Percentiles rank a stretch among this genome's conserved stretches.
Evolutionary conservation across 371 early-diverging fungal species (phyloP).

Genomic region (Mucor saturninus): DNA sequence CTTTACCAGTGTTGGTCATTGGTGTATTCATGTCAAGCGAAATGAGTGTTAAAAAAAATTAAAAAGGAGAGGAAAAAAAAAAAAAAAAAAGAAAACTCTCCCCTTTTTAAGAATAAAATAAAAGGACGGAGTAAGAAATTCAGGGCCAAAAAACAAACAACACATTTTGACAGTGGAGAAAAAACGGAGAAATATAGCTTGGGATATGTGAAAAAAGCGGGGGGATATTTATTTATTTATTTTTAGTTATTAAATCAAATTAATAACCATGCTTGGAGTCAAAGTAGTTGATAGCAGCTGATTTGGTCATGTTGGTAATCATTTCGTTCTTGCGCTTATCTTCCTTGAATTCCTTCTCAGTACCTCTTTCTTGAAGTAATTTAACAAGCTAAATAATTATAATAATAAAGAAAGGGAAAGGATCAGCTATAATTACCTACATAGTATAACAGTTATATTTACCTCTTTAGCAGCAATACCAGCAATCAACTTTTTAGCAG

Average conservation of each 20-base stretch:
- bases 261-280: conserved; percentile 40
- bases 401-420: background rate
- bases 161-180: background rate
- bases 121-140: background rate
- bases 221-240: background rate
- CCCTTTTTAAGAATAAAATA: background rate
- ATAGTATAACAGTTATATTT: background rate
- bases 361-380: conserved; percentile 34
- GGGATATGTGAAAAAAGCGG: background rate
- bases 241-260: background rate
- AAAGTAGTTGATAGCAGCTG: conserved; percentile 43
- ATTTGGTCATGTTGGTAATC: conserved; percentile 40
- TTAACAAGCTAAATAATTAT: conserved; percentile 35
- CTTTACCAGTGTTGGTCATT: conserved; percentile 20
- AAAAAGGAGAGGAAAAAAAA: background rate
- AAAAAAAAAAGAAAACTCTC: background rate
- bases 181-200: background rate
- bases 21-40: background rate
- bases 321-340: conserved; percentile 30
- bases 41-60: background rate
- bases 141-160: background rate
- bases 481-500: conserved; percentile 54
- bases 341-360: conserved; percentile 27
- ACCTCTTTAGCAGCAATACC: conserved; percentile 51
- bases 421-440: background rate